phyloP scores from a whole-genome alignment of 108 stramenopile species.

The Conticribra weissflogii region DNA sequence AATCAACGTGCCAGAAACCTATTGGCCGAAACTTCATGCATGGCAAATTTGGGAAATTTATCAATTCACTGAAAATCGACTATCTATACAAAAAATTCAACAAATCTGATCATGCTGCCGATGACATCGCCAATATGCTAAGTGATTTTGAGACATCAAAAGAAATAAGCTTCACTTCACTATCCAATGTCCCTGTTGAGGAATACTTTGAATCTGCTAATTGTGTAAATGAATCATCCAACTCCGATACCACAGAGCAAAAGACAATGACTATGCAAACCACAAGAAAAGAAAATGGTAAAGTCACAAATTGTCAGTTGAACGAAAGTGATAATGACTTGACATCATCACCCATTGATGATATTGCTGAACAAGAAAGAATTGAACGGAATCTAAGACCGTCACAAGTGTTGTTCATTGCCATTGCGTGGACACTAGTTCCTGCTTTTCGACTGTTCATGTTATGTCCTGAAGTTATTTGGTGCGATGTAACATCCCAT shows the following conservation, averaged over 20 bases:
- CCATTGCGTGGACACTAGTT: constrained; percentile 10
- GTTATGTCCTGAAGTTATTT: constrained; percentile 25
- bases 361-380: background rate
- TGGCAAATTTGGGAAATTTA: constrained; percentile 4
- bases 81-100: background rate
- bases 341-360: background rate
- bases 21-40: constrained; percentile 5
- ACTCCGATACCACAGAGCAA: too few relatives aligned
- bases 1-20: background rate
- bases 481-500: constrained; percentile 19
- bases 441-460: constrained; percentile 21
- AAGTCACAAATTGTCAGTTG: background rate
- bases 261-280: background rate
- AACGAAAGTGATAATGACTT: too few relatives aligned
- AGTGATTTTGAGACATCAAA: background rate
- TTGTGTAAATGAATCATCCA: too few relatives aligned
- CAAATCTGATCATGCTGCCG: background rate
- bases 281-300: background rate
- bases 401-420: constrained; percentile 4
- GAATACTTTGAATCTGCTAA: background rate
- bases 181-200: constrained; percentile 5
- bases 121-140: constrained; percentile 12
- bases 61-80: constrained; percentile 2
- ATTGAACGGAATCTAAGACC: background rate
- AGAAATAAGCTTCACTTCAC: constrained; percentile 6